Evolutionary conservation across 2,329 filamentous ascomycete genomes (phyloP).

Genomic region (Fusarium mangiferae): DNA sequence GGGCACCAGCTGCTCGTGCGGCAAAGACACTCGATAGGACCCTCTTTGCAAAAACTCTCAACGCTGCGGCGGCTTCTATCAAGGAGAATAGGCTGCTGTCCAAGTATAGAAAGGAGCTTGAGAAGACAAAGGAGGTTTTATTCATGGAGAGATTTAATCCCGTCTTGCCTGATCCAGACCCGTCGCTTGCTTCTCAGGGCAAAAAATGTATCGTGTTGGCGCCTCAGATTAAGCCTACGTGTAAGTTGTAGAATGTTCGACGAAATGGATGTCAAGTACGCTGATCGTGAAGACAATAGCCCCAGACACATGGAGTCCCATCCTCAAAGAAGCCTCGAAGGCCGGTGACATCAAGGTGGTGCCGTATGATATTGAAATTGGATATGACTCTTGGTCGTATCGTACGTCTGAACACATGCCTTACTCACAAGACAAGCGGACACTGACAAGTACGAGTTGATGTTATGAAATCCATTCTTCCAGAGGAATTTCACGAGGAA

Average conservation of each 20-base stretch:
- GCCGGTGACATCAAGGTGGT: slow-evolving; percentile 75
- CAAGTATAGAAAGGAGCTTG: slow-evolving; percentile 73
- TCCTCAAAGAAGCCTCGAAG: slow-evolving; percentile 74
- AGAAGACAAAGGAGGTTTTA: slow-evolving; percentile 74
- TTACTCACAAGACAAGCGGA: not conserved
- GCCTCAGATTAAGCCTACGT: slow-evolving; percentile 64
- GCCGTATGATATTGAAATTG: slow-evolving; percentile 78
- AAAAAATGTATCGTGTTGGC: slow-evolving; percentile 70
- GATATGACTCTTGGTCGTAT: slow-evolving; percentile 89
- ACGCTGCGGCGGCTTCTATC: slow-evolving; percentile 81
- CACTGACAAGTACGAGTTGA: slow-evolving; percentile 66
- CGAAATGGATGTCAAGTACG: not conserved
- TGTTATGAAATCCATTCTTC: slow-evolving; percentile 83
- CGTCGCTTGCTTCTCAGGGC: slow-evolving; percentile 62
- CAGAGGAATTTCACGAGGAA: slow-evolving; percentile 81
- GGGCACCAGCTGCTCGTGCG: slow-evolving; percentile 80
- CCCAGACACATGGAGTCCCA: slow-evolving; percentile 79
- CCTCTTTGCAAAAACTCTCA: slow-evolving; percentile 81
- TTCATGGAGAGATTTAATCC: slow-evolving; percentile 69
- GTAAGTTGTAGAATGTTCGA: slow-evolving; percentile 48
- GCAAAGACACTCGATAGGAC: slow-evolving; percentile 84
- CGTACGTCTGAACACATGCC: slow-evolving; percentile 57
- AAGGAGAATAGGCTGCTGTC: slow-evolving; percentile 80
- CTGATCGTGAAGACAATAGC: slow-evolving; percentile 43
- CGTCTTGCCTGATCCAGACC: slow-evolving; percentile 72